Conservation (phyloP, 495 filamentous ascomycete species). For the Aspergillus sparsus region DNA sequence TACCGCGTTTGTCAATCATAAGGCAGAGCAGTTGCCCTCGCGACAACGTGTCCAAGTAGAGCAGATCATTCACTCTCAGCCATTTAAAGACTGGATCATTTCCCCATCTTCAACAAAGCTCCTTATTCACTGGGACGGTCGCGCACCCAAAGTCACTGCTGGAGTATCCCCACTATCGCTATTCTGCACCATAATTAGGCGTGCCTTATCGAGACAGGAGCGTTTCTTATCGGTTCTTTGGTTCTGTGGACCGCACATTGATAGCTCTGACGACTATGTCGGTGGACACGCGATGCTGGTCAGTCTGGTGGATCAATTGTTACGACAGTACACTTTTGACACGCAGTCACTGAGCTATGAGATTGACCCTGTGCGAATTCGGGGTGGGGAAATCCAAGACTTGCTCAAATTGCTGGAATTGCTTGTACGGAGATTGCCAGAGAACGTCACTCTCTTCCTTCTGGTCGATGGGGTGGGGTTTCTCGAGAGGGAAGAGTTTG, state of each 20-base stretch:
- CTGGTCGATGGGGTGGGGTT: background rate
- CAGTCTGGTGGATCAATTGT: background rate
- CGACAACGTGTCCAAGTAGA: background rate
- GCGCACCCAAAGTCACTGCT: background rate
- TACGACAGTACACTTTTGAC: constrained; percentile 7
- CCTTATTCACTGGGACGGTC: constrained; percentile 1
- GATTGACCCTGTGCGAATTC: too few relatives aligned
- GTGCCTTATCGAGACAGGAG: background rate
- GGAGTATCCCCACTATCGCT: background rate
- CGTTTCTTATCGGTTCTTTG: background rate
- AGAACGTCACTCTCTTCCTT: background rate
- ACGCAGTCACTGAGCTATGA: background rate
- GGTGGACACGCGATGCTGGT: background rate
- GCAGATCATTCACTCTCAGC: background rate
- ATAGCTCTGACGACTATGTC: background rate
- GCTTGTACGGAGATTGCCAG: too few relatives aligned
- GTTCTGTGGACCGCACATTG: constrained; percentile 1
- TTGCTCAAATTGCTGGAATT: too few relatives aligned
- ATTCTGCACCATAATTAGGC: background rate
- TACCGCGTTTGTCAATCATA: background rate
- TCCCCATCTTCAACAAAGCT: constrained; percentile 2
- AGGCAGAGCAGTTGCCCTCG: too few relatives aligned
- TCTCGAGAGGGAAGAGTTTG: constrained; percentile 4
- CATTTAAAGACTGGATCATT: background rate
- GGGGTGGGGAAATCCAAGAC: too few relatives aligned